Evolutionary conservation across 2,329 filamentous ascomycete genomes (phyloP).

Genomic region (Microcyclosporella mali): DNA sequence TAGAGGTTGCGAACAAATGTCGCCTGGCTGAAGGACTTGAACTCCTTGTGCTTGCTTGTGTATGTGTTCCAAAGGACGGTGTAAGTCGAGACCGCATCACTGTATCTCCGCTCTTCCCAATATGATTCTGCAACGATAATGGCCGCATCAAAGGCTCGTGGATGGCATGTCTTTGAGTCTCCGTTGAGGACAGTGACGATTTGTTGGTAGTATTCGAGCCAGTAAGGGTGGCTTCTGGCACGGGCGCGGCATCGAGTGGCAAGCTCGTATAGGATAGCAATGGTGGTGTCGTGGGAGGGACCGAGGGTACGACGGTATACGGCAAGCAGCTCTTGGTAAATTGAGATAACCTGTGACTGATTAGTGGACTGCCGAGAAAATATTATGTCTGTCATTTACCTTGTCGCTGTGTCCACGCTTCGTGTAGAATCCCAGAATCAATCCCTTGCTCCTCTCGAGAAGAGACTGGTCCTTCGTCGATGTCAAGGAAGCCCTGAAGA

Average conservation of each 20-base stretch:
- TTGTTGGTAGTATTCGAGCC: slow-evolving; percentile 43
- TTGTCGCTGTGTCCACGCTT: slow-evolving; percentile 35
- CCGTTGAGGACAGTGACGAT: slow-evolving; percentile 41
- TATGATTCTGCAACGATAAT: slow-evolving; percentile 40
- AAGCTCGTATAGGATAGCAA: slow-evolving; percentile 44
- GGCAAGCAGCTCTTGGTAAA: slow-evolving; percentile 35
- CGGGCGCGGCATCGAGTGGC: slow-evolving; percentile 34
- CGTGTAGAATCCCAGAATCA: slow-evolving; percentile 35
- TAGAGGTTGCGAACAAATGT: slow-evolving; percentile 39
- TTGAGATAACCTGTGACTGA: slow-evolving; percentile 18
- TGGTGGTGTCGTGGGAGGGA: slow-evolving; percentile 39
- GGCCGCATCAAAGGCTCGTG: slow-evolving; percentile 37
- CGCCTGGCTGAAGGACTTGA: slow-evolving; percentile 36
- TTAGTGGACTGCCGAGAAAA: too few relatives aligned
- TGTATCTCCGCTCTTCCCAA: slow-evolving; percentile 41
- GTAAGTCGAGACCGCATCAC: slow-evolving; percentile 39
- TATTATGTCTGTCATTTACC: neutral
- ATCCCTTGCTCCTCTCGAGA: slow-evolving; percentile 32
- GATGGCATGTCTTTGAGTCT: slow-evolving; percentile 34
- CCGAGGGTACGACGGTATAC: slow-evolving; percentile 30
- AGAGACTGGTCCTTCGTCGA: slow-evolving; percentile 21
- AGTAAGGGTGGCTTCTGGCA: slow-evolving; percentile 40
- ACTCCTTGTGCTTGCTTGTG: slow-evolving; percentile 39
- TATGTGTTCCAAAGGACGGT: slow-evolving; percentile 42
- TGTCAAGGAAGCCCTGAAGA: slow-evolving; percentile 35